Conservation (phyloP, 768 basidiomycete genomes). For the Rhodotorula taiwanensis region DNA sequence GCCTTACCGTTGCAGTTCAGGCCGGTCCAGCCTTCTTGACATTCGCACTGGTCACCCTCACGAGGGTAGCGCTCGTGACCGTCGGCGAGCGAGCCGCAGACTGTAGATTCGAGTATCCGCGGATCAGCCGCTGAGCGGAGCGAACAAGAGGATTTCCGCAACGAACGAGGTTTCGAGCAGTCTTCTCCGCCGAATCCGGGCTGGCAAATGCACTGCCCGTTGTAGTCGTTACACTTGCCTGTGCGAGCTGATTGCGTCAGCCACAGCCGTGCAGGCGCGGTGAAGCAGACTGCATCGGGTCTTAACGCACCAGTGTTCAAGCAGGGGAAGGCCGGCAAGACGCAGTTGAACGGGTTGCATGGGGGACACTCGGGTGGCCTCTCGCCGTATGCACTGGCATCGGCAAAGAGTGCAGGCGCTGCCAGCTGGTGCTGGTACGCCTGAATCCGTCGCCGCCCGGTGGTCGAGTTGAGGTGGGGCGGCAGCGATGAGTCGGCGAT, state of each 20-base stretch:
- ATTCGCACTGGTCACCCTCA: conserved; percentile 68
- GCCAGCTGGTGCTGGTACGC: not conserved
- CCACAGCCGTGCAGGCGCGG: not conserved
- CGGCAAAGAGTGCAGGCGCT: conserved; percentile 8
- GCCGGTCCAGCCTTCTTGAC: conserved; percentile 90
- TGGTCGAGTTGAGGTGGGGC: too few relatives aligned
- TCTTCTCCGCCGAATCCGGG: conserved; percentile 97
- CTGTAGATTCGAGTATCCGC: conserved; percentile 47
- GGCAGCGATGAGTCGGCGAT: too few relatives aligned
- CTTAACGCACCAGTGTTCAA: conserved; percentile 53
- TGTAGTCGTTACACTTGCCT: conserved; percentile 79
- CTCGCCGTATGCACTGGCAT: too few relatives aligned
- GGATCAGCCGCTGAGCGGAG: too few relatives aligned
- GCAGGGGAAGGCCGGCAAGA: conserved; percentile 82
- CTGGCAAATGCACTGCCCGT: conserved; percentile 94
- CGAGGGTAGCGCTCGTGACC: conserved; percentile 76
- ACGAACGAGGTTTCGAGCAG: conserved; percentile 82
- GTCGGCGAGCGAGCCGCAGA: conserved; percentile 89
- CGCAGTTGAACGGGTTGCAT: conserved; percentile 74
- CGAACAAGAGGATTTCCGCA: too few relatives aligned
- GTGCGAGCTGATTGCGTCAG: not conserved
- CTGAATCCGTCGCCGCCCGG: too few relatives aligned
- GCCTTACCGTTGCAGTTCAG: conserved; percentile 90
- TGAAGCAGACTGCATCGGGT: not conserved
- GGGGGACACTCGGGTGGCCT: conserved; percentile 32